Evolutionary conservation across 208 protist genomes (phyloP).

Genomic region (Wallacemonas sp.): DNA sequence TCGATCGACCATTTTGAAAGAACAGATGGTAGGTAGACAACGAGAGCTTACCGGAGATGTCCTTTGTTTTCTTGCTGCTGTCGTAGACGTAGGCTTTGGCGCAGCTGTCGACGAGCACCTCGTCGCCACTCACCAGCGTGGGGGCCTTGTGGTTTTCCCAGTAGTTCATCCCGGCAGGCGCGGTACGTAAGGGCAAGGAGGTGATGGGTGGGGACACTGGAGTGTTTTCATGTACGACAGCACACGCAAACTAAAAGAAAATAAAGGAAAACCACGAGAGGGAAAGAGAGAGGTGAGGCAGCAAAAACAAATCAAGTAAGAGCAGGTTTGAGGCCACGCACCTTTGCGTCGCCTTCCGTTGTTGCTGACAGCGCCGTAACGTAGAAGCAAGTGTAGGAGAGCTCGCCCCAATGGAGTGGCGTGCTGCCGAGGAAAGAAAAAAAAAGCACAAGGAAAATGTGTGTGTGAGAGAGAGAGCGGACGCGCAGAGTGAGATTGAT

Average conservation of each 20-base stretch:
- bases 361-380: too few relatives aligned
- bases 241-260: constrained; percentile 1
- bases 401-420: too few relatives aligned
- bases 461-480: too few relatives aligned
- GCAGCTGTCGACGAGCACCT: constrained; percentile 50
- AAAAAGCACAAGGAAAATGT: too few relatives aligned
- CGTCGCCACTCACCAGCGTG: constrained; percentile 28
- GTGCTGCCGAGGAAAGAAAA: too few relatives aligned
- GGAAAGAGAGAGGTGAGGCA: constrained; percentile 6
- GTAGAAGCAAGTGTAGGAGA: too few relatives aligned
- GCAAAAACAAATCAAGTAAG: background rate
- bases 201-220: too few relatives aligned
- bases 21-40: constrained; percentile 68
- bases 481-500: too few relatives aligned
- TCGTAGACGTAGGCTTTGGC: constrained; percentile 56
- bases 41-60: constrained; percentile 55
- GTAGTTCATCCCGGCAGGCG: constrained; percentile 36
- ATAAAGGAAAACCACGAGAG: constrained; percentile 8
- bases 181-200: background rate
- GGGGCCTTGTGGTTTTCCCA: constrained; percentile 37
- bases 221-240: too few relatives aligned
- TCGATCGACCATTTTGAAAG: constrained; percentile 32
- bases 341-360: too few relatives aligned
- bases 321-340: background rate
- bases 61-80: constrained; percentile 43